These are phyloP conservation scores for Vigna reflexopilosa DNA, from an alignment of 306 rosid species.

Conservation along the genomic window DNA sequence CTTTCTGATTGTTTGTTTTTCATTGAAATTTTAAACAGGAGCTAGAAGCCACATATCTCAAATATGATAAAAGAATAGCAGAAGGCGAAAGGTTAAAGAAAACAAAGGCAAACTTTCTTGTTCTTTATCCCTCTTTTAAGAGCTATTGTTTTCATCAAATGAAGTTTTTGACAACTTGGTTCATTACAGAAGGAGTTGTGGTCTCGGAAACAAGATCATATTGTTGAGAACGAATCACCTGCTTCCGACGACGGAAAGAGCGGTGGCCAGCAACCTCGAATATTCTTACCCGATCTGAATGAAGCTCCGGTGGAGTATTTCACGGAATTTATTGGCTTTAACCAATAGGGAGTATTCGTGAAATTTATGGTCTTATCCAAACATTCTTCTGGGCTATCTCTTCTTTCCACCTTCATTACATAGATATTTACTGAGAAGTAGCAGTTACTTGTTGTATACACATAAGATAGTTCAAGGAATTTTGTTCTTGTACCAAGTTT, in stretches of 20 bases:
- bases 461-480: constrained; percentile 34
- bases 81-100: constrained; percentile 62
- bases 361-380: too few species aligned
- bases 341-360: too few species aligned
- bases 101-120: constrained; percentile 60
- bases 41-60: constrained; percentile 55
- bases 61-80: constrained; percentile 62
- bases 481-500: background rate
- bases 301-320: too few species aligned
- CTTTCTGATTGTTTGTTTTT: constrained; percentile 22
- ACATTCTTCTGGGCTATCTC: background rate
- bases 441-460: constrained; percentile 36
- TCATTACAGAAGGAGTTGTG: constrained; percentile 25
- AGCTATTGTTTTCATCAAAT: too few species aligned
- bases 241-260: too few species aligned
- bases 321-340: background rate
- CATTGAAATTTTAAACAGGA: constrained; percentile 56
- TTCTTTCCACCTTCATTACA: constrained; percentile 1
- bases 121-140: too few species aligned
- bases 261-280: too few species aligned
- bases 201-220: too few species aligned
- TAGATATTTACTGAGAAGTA: constrained; percentile 41
- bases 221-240: too few species aligned
- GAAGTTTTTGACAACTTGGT: too few species aligned
- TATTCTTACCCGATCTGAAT: too few species aligned